Percentiles rank a stretch among this genome's conserved stretches.
Conservation (phyloP, 371 early-diverging fungal genomes). For the Lichtheimia hyalospora region DNA sequence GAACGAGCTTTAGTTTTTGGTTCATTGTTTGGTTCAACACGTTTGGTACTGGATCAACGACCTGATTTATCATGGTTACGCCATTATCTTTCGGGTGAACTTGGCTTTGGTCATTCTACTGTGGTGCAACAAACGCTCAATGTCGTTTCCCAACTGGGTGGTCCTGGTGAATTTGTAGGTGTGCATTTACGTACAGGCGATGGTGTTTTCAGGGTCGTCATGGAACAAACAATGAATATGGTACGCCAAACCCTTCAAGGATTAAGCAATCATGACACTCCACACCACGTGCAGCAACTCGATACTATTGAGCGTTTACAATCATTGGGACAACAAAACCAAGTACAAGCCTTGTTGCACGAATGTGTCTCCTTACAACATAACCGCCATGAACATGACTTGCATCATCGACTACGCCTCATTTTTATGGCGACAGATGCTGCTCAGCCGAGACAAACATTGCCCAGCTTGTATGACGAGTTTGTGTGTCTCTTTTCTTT, state of each 20-base stretch:
- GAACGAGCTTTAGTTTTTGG: slow-evolving; percentile 46
- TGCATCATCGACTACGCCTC: slow-evolving; percentile 32
- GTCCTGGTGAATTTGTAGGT: slow-evolving; percentile 35
- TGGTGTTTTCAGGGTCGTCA: slow-evolving; percentile 34
- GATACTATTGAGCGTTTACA: neutral
- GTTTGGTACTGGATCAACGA: slow-evolving; percentile 17
- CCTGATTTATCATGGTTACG: slow-evolving; percentile 17
- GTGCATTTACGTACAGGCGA: slow-evolving; percentile 52
- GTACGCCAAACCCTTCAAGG: slow-evolving; percentile 23
- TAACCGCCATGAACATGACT: slow-evolving; percentile 2
- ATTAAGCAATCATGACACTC: neutral
- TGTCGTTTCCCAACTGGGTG: slow-evolving; percentile 35
- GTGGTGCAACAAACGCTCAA: slow-evolving; percentile 26
- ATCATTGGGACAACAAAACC: neutral
- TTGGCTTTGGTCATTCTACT: slow-evolving; percentile 32
- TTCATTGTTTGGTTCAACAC: slow-evolving; percentile 38
- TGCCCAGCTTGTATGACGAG: slow-evolving; percentile 34
- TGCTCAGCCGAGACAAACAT: slow-evolving; percentile 37
- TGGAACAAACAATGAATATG: slow-evolving; percentile 26
- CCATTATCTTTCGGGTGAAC: slow-evolving; percentile 23
- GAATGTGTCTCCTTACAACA: slow-evolving; percentile 5
- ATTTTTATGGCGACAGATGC: slow-evolving; percentile 61
- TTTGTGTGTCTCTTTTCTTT: slow-evolving; percentile 55
- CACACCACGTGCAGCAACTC: neutral
- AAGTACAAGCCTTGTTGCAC: neutral